phyloP scores from a whole-genome alignment of 2,329 filamentous ascomycete genomes.

The Talaromyces sp. region DNA sequence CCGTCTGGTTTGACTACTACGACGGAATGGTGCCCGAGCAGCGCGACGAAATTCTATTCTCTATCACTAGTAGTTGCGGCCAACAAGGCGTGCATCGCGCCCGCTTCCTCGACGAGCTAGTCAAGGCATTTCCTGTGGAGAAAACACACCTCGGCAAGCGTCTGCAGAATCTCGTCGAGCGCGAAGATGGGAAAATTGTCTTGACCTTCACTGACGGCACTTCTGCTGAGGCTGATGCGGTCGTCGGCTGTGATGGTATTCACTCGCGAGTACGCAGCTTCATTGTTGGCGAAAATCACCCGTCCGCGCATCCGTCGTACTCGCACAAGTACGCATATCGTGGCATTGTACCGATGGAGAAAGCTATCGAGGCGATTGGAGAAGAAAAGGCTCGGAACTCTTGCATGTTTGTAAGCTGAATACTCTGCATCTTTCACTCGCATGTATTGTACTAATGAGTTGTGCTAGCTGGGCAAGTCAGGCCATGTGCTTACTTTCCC shows the following conservation, averaged over 20 bases:
- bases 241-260: slow-evolving; percentile 17
- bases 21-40: slow-evolving; percentile 21
- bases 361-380: neutral
- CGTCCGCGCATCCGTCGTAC: neutral
- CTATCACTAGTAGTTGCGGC: slow-evolving; percentile 26
- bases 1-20: slow-evolving; percentile 25
- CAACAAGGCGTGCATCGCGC: slow-evolving; percentile 29
- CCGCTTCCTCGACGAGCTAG: slow-evolving; percentile 29
- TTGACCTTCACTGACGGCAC: neutral
- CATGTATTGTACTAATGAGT: neutral
- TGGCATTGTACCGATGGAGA: neutral
- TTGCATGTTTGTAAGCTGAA: neutral
- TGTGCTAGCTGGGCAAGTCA: neutral
- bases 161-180: slow-evolving; percentile 16
- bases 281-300: slow-evolving; percentile 1
- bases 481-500: slow-evolving; percentile 11
- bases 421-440: neutral
- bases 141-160: slow-evolving; percentile 31
- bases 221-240: neutral
- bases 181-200: neutral
- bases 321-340: slow-evolving; percentile 2
- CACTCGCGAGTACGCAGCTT: slow-evolving; percentile 12
- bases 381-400: neutral
- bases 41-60: slow-evolving; percentile 20
- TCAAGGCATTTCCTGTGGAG: slow-evolving; percentile 22